Conservation (phyloP, 495 filamentous ascomycete genomes). For the Tirmania nivea region DNA sequence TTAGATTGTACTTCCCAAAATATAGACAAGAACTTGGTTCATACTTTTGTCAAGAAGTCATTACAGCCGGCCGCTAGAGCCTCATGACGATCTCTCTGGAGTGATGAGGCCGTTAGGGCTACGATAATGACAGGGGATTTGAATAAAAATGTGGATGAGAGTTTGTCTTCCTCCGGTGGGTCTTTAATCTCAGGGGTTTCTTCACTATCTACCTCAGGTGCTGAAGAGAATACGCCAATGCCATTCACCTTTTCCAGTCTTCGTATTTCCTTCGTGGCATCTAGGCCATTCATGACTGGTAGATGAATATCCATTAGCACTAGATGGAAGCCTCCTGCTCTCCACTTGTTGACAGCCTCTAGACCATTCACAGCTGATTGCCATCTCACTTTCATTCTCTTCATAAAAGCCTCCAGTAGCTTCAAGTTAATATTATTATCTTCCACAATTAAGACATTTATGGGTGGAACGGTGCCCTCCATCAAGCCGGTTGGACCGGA, state of each 20-base stretch:
- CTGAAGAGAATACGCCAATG: slow-evolving; percentile 30
- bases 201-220: slow-evolving; percentile 1
- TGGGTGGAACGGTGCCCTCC: slow-evolving; percentile 72
- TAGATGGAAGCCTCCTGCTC: slow-evolving; percentile 81
- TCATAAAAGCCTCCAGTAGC: slow-evolving; percentile 87
- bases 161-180: slow-evolving; percentile 26
- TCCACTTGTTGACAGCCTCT: slow-evolving; percentile 86
- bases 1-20: slow-evolving; percentile 3
- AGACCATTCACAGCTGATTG: slow-evolving; percentile 84
- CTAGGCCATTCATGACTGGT: slow-evolving; percentile 87
- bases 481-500: slow-evolving; percentile 36
- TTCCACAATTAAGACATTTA: slow-evolving; percentile 94
- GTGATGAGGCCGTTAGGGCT: slow-evolving; percentile 73
- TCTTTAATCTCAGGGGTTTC: slow-evolving; percentile 3
- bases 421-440: slow-evolving; percentile 95
- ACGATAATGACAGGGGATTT: slow-evolving; percentile 96
- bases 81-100: slow-evolving; percentile 88
- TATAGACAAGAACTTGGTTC: slow-evolving; percentile 6
- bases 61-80: slow-evolving; percentile 92
- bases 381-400: slow-evolving; percentile 92
- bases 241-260: slow-evolving; percentile 71
- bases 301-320: slow-evolving; percentile 98
- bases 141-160: slow-evolving; percentile 45
- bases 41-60: slow-evolving; percentile 93
- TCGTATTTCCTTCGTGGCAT: slow-evolving; percentile 92